Conservation (phyloP, 2,329 filamentous ascomycete species). For the Colletotrichum shisoi region DNA sequence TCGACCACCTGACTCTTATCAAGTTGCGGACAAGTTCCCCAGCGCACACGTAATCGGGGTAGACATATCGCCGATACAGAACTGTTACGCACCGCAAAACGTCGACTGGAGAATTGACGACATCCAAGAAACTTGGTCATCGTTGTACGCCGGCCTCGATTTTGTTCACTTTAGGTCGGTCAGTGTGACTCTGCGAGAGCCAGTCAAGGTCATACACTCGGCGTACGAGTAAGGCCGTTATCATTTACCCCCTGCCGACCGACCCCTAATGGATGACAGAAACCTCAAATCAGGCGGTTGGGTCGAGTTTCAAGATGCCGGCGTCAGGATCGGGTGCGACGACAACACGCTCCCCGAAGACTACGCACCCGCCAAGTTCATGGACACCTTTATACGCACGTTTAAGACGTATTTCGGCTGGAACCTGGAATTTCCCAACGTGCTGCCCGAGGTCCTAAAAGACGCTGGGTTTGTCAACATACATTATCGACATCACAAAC, state of each 20-base stretch:
- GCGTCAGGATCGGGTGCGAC: conserved; percentile 47
- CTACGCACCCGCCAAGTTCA: conserved; percentile 42
- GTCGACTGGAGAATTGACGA: conserved; percentile 61
- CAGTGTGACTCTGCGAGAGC: conserved; percentile 60
- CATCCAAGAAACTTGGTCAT: conserved; percentile 50
- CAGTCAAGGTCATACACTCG: conserved; percentile 57
- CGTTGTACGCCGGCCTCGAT: conserved; percentile 55
- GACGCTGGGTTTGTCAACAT: conserved; percentile 50
- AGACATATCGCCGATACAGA: conserved; percentile 56
- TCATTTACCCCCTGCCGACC: background rate
- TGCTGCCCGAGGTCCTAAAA: conserved; percentile 45
- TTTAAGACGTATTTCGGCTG: conserved; percentile 49
- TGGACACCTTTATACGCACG: conserved; percentile 46
- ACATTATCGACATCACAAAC: conserved; percentile 44
- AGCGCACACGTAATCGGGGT: conserved; percentile 57
- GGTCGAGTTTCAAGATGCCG: conserved; percentile 52
- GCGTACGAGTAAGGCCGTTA: conserved; percentile 51
- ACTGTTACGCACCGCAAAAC: conserved; percentile 62
- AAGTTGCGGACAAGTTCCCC: conserved; percentile 57
- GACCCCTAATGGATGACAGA: conserved; percentile 41
- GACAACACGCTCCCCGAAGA: conserved; percentile 44
- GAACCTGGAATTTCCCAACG: conserved; percentile 46
- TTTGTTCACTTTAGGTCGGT: conserved; percentile 64
- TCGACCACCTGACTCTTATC: conserved; percentile 12
- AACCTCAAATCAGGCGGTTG: conserved; percentile 52